Conservation (phyloP, 2,329 filamentous ascomycete species). For the Ophiostoma australiae region DNA sequence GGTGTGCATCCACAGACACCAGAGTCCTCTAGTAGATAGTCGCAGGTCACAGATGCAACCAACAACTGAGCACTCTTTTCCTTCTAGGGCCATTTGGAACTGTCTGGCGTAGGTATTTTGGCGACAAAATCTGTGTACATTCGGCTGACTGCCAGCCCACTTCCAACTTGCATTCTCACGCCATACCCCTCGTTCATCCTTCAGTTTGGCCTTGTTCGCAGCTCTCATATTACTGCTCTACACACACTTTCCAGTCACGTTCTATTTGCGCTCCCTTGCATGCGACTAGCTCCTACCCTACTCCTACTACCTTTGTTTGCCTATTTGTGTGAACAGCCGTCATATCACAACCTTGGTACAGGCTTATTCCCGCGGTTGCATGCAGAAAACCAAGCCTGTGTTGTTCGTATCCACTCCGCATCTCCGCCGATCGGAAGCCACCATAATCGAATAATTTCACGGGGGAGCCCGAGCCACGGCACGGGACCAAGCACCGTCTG, state of each 20-base stretch:
- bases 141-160: no score
- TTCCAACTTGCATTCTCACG: not conserved
- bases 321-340: not conserved
- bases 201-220: no score
- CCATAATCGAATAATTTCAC: not conserved
- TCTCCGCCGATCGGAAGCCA: not conserved
- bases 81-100: conserved; percentile 1
- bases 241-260: not conserved
- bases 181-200: not conserved
- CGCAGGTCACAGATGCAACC: not conserved
- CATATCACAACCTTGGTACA: not conserved
- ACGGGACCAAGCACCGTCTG: not conserved
- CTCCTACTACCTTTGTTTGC: not conserved
- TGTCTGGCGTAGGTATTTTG: not conserved
- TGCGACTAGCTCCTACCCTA: not conserved
- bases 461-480: conserved; percentile 1
- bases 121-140: no score
- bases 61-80: conserved; percentile 1
- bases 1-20: not conserved
- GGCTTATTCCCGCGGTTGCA: not conserved
- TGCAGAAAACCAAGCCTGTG: not conserved
- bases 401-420: conserved; percentile 1
- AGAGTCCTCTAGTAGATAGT: not conserved
- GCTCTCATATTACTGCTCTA: no score
- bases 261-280: not conserved